Evolutionary conservation across 306 rosid species (phyloP), one percentile per base, ranked within the genome.

Genomic region (Mimosa bimucronata): DNA sequence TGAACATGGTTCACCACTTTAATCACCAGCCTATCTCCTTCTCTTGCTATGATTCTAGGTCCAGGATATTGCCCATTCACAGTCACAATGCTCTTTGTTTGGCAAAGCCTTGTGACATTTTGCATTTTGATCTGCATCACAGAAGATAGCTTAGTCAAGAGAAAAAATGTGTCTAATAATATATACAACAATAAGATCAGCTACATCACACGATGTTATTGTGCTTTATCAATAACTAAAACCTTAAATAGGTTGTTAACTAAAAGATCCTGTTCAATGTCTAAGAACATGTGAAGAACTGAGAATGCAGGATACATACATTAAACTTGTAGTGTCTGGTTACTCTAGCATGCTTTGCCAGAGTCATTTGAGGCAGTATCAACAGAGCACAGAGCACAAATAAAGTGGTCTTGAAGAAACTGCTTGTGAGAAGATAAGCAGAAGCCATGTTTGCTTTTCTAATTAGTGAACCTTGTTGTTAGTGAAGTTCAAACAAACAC

Each of bases 1-100:
- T 75, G 86, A 21, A 92, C 92, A 18, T 84, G 90, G 74, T 92
- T 92, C 64, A 85, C 88, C 52, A 92, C 95, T 87, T 89, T 81
- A 38, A 92, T 74, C 26, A 85, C 62, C 1, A 90, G 78, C 68
- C 92, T 84, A 13, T 92, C 92, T 1, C 97, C 95, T 86, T 92
- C 97, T 83, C 97, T 83, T 28, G 97, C 92, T n/a, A 89, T 79
- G 83, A 92, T 86, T 58, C 87, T 76, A 45, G 97, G 95, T 64
- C 95, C 92, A 0, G 95, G 95, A 73, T 79, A 89, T 79, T 79
- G 82, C 29, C 95, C 93, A 29, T 92, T 92, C 7, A 90, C 97
- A 1, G 93, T 90, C 31, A 88, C 83, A 79, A 88, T 85, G 87
- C 88, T 90, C 86, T 92, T 92, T 40, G 92, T 90, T 66, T 90